These are phyloP conservation scores for Trichoderma sp. DNA, from an alignment of 2,329 filamentous ascomycete genomes.

Conservation along the genomic window DNA sequence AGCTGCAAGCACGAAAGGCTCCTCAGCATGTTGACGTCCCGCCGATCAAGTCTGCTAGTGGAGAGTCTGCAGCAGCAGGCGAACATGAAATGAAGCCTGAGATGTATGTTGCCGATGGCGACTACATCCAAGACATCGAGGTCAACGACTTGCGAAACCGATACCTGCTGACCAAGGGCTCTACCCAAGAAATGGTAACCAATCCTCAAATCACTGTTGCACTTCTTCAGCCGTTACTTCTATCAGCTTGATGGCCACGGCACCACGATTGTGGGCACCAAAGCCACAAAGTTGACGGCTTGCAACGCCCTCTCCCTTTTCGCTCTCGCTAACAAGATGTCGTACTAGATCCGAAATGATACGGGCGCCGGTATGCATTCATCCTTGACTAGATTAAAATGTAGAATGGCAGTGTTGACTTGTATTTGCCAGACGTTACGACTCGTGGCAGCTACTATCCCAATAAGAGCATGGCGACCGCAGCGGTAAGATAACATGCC, in stretches of 20 bases:
- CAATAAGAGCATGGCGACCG: slow-evolving; percentile 95
- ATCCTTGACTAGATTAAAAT: slow-evolving; percentile 33
- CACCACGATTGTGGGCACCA: slow-evolving; percentile 58
- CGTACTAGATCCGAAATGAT: slow-evolving; percentile 99
- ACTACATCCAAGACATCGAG: slow-evolving; percentile 98
- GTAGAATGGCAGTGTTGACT: slow-evolving; percentile 54
- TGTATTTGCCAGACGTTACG: slow-evolving; percentile 78
- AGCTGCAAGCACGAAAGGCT: slow-evolving; percentile 80
- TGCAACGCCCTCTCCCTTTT: slow-evolving; percentile 61
- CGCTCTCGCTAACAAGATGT: slow-evolving; percentile 91
- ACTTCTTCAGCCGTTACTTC: slow-evolving; percentile 28
- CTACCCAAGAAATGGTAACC: slow-evolving; percentile 99
- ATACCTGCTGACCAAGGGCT: slow-evolving; percentile 94
- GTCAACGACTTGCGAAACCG: slow-evolving; percentile 97
- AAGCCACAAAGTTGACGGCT: slow-evolving; percentile 72
- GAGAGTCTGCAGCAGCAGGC: slow-evolving; percentile 38
- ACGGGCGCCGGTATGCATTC: slow-evolving; percentile 96
- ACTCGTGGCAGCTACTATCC: slow-evolving; percentile 95
- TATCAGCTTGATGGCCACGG: slow-evolving; percentile 35
- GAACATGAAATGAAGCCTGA: slow-evolving; percentile 71
- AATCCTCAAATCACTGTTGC: slow-evolving; percentile 47
- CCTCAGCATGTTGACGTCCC: slow-evolving; percentile 89
- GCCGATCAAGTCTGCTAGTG: slow-evolving; percentile 62
- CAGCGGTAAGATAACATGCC: slow-evolving; percentile 62
- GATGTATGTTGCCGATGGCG: slow-evolving; percentile 92